Base-by-base conservation (phyloP, 2,329 filamentous ascomycete species). In the Scedosporium dehoogii region DNA sequence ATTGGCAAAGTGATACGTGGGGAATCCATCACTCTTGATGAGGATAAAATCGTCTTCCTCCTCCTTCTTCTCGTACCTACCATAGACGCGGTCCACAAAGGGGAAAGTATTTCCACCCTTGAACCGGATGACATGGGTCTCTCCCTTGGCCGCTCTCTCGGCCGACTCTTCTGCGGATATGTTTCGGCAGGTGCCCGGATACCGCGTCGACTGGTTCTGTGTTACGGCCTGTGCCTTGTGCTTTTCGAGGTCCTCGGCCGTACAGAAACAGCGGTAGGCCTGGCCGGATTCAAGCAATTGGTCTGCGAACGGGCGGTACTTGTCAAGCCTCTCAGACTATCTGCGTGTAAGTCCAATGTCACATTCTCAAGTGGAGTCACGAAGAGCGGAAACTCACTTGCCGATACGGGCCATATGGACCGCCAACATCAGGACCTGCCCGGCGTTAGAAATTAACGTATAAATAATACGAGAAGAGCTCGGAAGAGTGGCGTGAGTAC, bases 1-100 rank as follows among this genome's bases (percentile, higher is more conserved):
- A 70, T 97, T 99, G 4, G 94, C 94, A 65, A 99, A 87, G 73
- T 99, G 94, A 70, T 99, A 99, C 0, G 96, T 99, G 0, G 94
- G 94, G 66, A 89, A 89, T 0, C 92, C 92, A 71, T 99, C 94
- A 0, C 87, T 88, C 74, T 99, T 99, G 64, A 97, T 78, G 48
- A 99, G 79, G 64, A 99, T 90, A 21, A 92, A 93, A 70, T 97
- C 92, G 67, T 94, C 91, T 72, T 86, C 75, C 60, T 75, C 67
- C 66, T 81, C 71, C 69, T 76, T 75, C 71, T 82, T 81, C 75
- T 80, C 76, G 67, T 88, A 85, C 10, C 74, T 73, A 42, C 91
- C 91, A 70, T 96, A 96, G 9, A 97, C 87, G 42, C 93, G 74
- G 71, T 99, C 94, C 60, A 76, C 74, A 61, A 74, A 75, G 3